Conservation (phyloP, 2,329 filamentous ascomycete genomes). For the Chrysoporthe cubensis region DNA sequence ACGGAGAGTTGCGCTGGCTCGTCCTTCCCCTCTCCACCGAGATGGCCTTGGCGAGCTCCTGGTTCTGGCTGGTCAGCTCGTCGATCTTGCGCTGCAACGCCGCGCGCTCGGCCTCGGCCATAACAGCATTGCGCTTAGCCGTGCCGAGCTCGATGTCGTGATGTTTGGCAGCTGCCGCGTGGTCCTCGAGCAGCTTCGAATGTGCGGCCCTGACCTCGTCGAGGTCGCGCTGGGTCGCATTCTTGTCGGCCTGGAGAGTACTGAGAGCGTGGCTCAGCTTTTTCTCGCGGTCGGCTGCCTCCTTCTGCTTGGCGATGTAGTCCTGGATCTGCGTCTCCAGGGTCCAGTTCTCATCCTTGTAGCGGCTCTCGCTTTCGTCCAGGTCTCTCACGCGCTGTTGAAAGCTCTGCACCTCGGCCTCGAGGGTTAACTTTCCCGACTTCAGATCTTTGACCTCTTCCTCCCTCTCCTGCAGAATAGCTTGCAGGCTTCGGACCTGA, state of each 20-base stretch:
- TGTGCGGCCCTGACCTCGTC: conserved; percentile 86
- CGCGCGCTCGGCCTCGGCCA: conserved; percentile 78
- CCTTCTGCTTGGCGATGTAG: conserved; percentile 71
- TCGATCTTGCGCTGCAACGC: conserved; percentile 83
- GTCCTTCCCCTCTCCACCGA: conserved; percentile 71
- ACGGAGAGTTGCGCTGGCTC: conserved; percentile 65
- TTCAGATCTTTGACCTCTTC: conserved; percentile 78
- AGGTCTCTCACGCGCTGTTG: conserved; percentile 79
- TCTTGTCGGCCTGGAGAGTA: conserved; percentile 74
- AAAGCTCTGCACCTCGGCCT: conserved; percentile 79
- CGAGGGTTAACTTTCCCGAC: conserved; percentile 76
- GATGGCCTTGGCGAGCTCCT: conserved; percentile 85
- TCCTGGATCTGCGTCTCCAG: conserved; percentile 93
- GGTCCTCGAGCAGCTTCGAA: conserved; percentile 80
- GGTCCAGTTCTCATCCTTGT: conserved; percentile 99
- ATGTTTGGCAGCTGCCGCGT: conserved; percentile 74
- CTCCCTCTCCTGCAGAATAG: conserved; percentile 83
- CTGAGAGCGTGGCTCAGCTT: conserved; percentile 76
- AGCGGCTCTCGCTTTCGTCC: conserved; percentile 92
- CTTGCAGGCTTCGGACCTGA: conserved; percentile 91
- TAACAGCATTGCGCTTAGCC: conserved; percentile 77
- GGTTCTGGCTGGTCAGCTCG: conserved; percentile 85
- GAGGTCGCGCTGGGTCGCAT: conserved; percentile 77
- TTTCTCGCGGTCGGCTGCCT: conserved; percentile 80
- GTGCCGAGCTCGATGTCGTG: conserved; percentile 88